Conservation (phyloP, 83 land plant species). For the Picea engelmannii region DNA sequence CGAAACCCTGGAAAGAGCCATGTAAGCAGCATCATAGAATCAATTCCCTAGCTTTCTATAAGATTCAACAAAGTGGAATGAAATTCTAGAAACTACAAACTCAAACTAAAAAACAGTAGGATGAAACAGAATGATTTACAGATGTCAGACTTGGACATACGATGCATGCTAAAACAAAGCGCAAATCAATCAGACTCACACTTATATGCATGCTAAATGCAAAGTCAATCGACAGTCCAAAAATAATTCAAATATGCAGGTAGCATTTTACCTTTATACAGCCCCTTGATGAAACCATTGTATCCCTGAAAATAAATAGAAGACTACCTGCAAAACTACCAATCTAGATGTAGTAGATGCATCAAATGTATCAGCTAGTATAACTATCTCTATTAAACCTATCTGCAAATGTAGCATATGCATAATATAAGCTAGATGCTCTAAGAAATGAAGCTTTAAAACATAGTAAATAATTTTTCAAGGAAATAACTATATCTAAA, state of each 20-base stretch:
- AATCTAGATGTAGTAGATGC: slow-evolving; percentile 9
- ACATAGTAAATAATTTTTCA: background rate
- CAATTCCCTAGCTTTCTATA: no score
- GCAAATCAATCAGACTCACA: background rate
- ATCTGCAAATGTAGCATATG: background rate
- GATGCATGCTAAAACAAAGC: no score
- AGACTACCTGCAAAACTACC: slow-evolving; percentile 23
- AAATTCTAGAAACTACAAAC: no score
- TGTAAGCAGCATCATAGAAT: no score
- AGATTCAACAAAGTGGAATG: no score
- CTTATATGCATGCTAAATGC: background rate
- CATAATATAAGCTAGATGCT: background rate
- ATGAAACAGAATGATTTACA: no score
- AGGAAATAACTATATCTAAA: background rate
- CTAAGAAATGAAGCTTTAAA: slow-evolving; percentile 1
- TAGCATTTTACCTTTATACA: slow-evolving; percentile 11
- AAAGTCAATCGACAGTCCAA: background rate
- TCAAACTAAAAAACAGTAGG: no score
- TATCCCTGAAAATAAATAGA: slow-evolving; percentile 11
- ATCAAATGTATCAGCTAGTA: background rate
- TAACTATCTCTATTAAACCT: background rate
- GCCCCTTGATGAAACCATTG: slow-evolving; percentile 10
- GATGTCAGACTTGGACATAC: no score
- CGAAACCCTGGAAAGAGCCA: no score
- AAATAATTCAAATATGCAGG: slow-evolving; percentile 1